Evolutionary conservation across 2,329 filamentous ascomycete species (phyloP).

Genomic region (Colletotrichum sp.): DNA sequence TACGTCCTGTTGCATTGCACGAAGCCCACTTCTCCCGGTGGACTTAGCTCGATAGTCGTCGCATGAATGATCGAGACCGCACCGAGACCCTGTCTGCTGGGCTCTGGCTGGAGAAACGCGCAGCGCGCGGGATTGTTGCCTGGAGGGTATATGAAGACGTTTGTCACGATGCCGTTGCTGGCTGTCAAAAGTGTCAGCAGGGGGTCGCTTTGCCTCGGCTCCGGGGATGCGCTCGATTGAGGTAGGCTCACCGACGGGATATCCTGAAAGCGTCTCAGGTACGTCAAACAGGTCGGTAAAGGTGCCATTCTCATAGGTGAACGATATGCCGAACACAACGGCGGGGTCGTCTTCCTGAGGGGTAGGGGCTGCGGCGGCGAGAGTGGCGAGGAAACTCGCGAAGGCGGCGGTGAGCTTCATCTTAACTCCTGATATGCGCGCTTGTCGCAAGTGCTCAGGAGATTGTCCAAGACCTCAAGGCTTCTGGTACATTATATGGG

Average conservation of each 20-base stretch:
- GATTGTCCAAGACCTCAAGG: not conserved
- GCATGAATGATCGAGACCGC: not conserved
- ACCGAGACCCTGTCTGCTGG: conserved; percentile 1
- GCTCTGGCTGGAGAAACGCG: conserved; percentile 1
- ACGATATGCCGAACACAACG: not conserved
- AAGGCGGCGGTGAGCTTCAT: not conserved
- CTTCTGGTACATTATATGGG: not conserved
- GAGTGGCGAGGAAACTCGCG: not conserved
- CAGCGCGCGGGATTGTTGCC: not conserved
- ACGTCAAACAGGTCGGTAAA: conserved; percentile 1
- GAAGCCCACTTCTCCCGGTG: not conserved
- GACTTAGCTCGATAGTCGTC: not conserved
- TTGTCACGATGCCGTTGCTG: conserved; percentile 4
- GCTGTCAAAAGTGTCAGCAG: not conserved
- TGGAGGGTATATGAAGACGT: conserved; percentile 1
- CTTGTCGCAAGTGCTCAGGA: no score
- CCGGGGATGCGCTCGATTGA: not conserved
- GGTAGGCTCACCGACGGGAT: not conserved
- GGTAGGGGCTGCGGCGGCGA: not conserved
- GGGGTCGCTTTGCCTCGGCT: not conserved
- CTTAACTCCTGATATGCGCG: not conserved
- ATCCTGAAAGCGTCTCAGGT: conserved; percentile 16
- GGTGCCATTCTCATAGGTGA: not conserved
- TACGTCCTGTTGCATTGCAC: not conserved
- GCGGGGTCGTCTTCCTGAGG: not conserved